Evolutionary conservation across 495 filamentous ascomycete genomes (phyloP), one percentile per base, ranked within the genome.

Genomic region (Hypoxylon lenormandii): DNA sequence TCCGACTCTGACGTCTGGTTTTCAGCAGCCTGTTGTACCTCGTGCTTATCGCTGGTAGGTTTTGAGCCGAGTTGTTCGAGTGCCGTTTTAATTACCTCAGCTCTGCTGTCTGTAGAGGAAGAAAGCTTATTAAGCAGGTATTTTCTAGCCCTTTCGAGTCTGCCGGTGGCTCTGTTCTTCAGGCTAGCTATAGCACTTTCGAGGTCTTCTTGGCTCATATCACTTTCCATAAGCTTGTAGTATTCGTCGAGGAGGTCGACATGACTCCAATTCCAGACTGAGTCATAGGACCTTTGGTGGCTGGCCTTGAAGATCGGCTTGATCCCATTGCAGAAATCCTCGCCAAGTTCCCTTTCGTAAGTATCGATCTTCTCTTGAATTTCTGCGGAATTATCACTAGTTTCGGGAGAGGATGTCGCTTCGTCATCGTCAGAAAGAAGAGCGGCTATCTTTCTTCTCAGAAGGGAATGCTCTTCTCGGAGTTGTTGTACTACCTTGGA

Each of bases 191-290:
- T 62, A 1, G 47, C 57, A 1, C 23, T 21, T 42, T 66, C 58
- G n/a, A 66, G 16, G 6, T 55, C 62, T 91, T 56, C 90, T 90
- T 13, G 94, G 82, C 73, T 91, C 78, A 80, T 92, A 93, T n/a
- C 89, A 91, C 74, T 93, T 89, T 50, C 92, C 89, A 94, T 90
- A 63, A 95, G 93, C 72, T 96, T 92, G 79, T 93, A 96, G 79
- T 92, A 96, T 90, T 95, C 94, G 77, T 86, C 91, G 40, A 95
- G 82, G 13, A 91, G 89, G 76, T 95, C 92, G 70, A 94, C 91
- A 45, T 92, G 89, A 37, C 90, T 90, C 92, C 92, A 96, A 75
- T 96, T 96, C 92, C 92, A 96, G 0, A 90, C 91, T 0, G 92
- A 94, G 77, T 96, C 92, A 75, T 95, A 96, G 16, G 93, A 86